These are phyloP conservation scores for Myxozyma vanderwaltii DNA, from an alignment of 805 yeast species.

Conservation along the genomic window DNA sequence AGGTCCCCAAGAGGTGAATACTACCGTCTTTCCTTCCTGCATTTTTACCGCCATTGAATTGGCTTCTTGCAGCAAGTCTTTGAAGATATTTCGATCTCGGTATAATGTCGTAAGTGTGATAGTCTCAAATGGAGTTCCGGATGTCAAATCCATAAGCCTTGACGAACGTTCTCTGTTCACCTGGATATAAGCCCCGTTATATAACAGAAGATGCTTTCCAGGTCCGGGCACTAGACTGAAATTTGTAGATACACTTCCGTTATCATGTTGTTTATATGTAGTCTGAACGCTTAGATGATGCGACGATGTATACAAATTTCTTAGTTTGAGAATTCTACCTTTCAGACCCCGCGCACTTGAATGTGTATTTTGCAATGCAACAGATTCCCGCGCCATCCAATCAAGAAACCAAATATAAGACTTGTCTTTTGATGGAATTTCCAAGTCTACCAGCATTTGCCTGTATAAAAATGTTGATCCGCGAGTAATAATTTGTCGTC, in stretches of 20 bases:
- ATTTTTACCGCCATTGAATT: conserved; percentile 75
- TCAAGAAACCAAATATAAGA: conserved; percentile 93
- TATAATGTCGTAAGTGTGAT: conserved; percentile 90
- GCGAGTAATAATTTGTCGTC: conserved; percentile 66
- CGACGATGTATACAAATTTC: conserved; percentile 24
- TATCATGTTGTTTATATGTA: conserved; percentile 80
- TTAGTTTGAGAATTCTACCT: conserved; percentile 7
- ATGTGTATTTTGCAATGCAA: background rate
- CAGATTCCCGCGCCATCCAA: conserved; percentile 65
- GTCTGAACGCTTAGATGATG: conserved; percentile 92
- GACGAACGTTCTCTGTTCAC: conserved; percentile 91
- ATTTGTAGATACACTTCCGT: conserved; percentile 84
- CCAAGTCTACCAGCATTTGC: conserved; percentile 85
- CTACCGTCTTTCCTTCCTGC: conserved; percentile 90
- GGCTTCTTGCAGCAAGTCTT: conserved; percentile 77
- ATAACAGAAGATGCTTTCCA: conserved; percentile 84
- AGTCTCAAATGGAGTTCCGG: conserved; percentile 94
- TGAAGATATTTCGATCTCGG: conserved; percentile 71
- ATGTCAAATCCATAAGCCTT: conserved; percentile 80
- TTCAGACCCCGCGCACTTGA: background rate
- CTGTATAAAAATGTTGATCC: conserved; percentile 71
- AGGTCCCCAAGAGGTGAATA: conserved; percentile 95
- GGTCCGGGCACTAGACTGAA: conserved; percentile 96
- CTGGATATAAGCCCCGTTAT: conserved; percentile 83
- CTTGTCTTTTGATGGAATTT: conserved; percentile 89